A percentile compares a stretch with the other conserved stretches of the same genome.
phyloP scores from a whole-genome alignment of 306 rosid genomes.

The Phaseolus lunatus region DNA sequence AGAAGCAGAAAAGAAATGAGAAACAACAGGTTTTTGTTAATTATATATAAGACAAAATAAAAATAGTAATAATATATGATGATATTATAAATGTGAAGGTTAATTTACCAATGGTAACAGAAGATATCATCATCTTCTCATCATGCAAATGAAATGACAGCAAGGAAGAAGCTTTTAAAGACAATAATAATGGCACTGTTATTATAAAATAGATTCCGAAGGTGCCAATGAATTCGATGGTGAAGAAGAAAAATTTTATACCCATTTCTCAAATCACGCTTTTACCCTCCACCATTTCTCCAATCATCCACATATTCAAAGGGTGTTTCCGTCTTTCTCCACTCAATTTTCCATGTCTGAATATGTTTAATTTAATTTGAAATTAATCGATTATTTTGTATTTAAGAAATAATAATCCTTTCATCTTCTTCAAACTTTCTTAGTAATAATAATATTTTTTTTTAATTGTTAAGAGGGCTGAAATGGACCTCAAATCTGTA shows the following conservation, averaged over 20 bases:
- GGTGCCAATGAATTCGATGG: constrained; percentile 36
- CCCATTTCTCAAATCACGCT: constrained; percentile 15
- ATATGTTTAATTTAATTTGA: background rate
- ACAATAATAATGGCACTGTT: constrained; percentile 47
- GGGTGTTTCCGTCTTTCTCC: constrained; percentile 39
- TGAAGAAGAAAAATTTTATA: constrained; percentile 40
- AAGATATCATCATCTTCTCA: constrained; percentile 26
- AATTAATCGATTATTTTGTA: background rate
- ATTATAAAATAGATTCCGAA: constrained; percentile 21
- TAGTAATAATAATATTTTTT: too few relatives aligned
- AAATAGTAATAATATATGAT: constrained; percentile 1
- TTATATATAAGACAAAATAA: constrained; percentile 1
- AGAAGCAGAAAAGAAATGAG: constrained; percentile 62
- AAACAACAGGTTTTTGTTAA: constrained; percentile 33
- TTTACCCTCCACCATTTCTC: constrained; percentile 20
- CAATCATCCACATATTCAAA: background rate
- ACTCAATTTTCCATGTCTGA: background rate
- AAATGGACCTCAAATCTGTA: background rate
- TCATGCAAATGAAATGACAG: constrained; percentile 54
- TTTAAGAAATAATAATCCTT: background rate
- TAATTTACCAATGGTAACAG: constrained; percentile 55
- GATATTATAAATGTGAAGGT: background rate
- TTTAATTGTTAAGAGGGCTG: background rate
- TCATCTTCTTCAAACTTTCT: too few relatives aligned
- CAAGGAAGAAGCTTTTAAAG: constrained; percentile 52